These are phyloP conservation scores for Colletotrichum sp. DNA, from an alignment of 2,329 filamentous ascomycete species.

Conservation along the genomic window DNA sequence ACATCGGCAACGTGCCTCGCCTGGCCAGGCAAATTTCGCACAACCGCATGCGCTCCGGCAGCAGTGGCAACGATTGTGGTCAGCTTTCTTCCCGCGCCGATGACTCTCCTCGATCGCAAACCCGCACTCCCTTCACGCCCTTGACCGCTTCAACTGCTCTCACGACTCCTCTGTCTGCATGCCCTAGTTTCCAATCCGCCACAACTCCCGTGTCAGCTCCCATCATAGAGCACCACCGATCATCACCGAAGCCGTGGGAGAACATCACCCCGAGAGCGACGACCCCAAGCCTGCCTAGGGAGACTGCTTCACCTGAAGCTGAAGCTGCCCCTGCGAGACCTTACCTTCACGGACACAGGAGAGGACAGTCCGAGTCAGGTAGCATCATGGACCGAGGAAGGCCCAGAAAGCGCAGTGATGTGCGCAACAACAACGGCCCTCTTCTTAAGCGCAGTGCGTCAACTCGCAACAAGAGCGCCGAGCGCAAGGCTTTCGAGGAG, in stretches of 20 bases:
- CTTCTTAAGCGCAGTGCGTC: conserved; percentile 43
- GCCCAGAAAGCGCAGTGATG: conserved; percentile 59
- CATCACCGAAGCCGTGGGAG: conserved; percentile 52
- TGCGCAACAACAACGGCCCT: conserved; percentile 39
- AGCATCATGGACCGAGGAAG: conserved; percentile 67
- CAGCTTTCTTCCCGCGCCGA: conserved; percentile 47
- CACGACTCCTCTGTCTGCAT: conserved; percentile 49
- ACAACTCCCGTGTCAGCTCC: conserved; percentile 53
- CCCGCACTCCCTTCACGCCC: conserved; percentile 50
- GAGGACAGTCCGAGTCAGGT: conserved; percentile 61
- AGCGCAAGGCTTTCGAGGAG: conserved; percentile 63
- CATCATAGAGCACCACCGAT: conserved; percentile 40
- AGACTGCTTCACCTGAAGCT: conserved; percentile 33
- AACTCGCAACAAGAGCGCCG: conserved; percentile 42
- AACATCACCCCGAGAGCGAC: conserved; percentile 27
- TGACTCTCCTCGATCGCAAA: conserved; percentile 45
- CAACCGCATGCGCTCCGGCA: conserved; percentile 51
- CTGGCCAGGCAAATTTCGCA: conserved; percentile 42
- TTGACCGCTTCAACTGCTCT: conserved; percentile 45
- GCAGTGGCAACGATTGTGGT: conserved; percentile 43
- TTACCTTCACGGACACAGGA: conserved; percentile 46
- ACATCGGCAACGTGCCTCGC: conserved; percentile 16
- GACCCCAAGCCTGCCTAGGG: conserved; percentile 31
- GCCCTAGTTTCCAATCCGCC: conserved; percentile 25
- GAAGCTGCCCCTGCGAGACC: conserved; percentile 30